Percentiles rank a stretch among this genome's conserved stretches.
phyloP scores from a whole-genome alignment of 768 basidiomycete species.

The Melanogaster broomeanus region DNA sequence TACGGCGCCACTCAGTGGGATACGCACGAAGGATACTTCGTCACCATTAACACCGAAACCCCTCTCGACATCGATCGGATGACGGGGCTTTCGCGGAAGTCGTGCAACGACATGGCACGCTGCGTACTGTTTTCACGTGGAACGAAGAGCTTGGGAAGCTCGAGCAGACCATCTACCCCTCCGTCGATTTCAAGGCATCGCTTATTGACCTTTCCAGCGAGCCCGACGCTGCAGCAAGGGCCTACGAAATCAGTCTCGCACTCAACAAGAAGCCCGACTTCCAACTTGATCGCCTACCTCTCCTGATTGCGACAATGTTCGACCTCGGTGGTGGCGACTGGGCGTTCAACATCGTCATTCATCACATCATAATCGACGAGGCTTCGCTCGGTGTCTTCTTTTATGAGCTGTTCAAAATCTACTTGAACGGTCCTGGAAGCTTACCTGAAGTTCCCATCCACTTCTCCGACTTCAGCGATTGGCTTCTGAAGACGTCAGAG shows the following conservation, averaged over 20 bases:
- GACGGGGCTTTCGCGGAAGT: conserved; percentile 27
- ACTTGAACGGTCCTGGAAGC: conserved; percentile 26
- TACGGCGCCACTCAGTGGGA: conserved; percentile 36
- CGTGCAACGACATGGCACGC: conserved; percentile 30
- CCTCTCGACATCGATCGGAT: conserved; percentile 29
- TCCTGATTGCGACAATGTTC: conserved; percentile 29
- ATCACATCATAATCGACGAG: conserved; percentile 34
- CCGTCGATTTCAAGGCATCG: conserved; percentile 21
- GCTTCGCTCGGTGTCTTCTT: conserved; percentile 31
- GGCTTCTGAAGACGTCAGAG: conserved; percentile 29
- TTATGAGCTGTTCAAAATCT: conserved; percentile 29
- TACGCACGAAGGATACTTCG: conserved; percentile 29
- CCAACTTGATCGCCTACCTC: conserved; percentile 25
- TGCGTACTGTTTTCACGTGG: conserved; percentile 31
- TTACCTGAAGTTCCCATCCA: conserved; percentile 24
- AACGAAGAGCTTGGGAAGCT: conserved; percentile 31
- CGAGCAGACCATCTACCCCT: conserved; percentile 30
- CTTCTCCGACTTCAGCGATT: conserved; percentile 22
- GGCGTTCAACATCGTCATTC: conserved; percentile 32
- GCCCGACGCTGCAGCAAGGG: conserved; percentile 22
- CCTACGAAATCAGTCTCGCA: conserved; percentile 31
- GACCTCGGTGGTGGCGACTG: conserved; percentile 18
- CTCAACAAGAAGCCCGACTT: conserved; percentile 25
- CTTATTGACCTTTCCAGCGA: conserved; percentile 32
- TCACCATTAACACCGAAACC: conserved; percentile 20